A percentile compares a stretch with the other conserved stretches of the same genome.
These are phyloP conservation scores for Candolleomyces aberdarensis DNA, from an alignment of 768 basidiomycete genomes.

Conservation along the genomic window DNA sequence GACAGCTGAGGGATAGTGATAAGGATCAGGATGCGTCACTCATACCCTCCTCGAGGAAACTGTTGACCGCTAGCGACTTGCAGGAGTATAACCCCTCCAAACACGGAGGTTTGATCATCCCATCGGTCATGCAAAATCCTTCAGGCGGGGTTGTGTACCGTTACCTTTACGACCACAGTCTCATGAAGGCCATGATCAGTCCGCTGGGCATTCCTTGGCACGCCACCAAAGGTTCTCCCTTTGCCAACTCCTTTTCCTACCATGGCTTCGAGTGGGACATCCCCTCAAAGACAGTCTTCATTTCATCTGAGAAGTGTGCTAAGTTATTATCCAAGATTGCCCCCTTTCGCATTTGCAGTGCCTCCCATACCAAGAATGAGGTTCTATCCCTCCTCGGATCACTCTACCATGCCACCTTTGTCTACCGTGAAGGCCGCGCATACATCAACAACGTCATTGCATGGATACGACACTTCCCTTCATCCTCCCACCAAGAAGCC, in stretches of 20 bases:
- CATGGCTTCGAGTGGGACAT: constrained; percentile 38
- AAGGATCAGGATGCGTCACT: background rate
- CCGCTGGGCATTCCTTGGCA: constrained; percentile 35
- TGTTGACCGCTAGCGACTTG: background rate
- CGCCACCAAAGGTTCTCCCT: constrained; percentile 22
- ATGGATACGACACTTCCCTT: background rate
- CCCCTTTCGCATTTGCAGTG: background rate
- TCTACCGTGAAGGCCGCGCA: background rate
- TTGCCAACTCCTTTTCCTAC: constrained; percentile 26
- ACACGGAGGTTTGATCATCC: background rate
- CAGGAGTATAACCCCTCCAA: background rate
- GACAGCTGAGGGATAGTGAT: too few relatives aligned
- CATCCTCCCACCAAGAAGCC: background rate
- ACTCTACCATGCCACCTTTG: background rate
- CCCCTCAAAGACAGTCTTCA: constrained; percentile 17
- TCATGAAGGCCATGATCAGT: constrained; percentile 15
- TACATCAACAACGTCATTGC: background rate
- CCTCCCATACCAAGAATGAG: background rate
- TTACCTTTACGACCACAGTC: background rate
- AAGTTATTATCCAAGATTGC: background rate
- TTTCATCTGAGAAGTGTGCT: background rate
- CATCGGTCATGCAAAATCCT: background rate
- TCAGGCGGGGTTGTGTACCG: background rate
- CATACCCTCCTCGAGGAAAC: background rate
- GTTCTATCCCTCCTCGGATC: background rate